Percentiles rank a stretch among this genome's conserved stretches.
These are phyloP conservation scores for Aspergillus hiratsukae DNA, from an alignment of 2,329 filamentous ascomycete species.

Conservation along the genomic window DNA sequence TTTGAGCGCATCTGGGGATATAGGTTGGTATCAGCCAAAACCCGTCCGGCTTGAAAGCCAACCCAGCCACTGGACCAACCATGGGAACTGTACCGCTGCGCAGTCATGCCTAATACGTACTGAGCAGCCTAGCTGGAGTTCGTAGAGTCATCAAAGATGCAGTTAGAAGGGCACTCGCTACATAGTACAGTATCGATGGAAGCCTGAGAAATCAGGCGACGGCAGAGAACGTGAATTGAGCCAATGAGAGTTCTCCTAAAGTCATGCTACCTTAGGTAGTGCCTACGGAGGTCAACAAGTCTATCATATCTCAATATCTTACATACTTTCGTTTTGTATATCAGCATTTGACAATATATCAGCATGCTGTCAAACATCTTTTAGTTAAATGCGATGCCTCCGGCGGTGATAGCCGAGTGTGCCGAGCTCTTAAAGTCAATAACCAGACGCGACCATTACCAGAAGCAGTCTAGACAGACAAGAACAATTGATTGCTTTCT, in stretches of 20 bases:
- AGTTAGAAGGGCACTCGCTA: neutral
- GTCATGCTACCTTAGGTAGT: neutral
- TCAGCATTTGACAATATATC: neutral
- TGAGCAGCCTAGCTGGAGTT: too few relatives aligned
- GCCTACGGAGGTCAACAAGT: neutral
- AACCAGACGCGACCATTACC: neutral
- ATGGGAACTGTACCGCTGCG: too few relatives aligned
- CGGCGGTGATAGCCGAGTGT: neutral
- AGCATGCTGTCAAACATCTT: neutral
- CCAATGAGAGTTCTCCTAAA: neutral
- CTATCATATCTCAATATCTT: neutral
- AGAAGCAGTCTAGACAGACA: neutral
- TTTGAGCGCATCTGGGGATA: neutral
- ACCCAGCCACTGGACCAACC: neutral
- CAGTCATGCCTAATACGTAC: too few relatives aligned
- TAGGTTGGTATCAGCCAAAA: neutral
- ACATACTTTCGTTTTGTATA: neutral
- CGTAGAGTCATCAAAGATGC: too few relatives aligned
- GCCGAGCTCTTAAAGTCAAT: neutral
- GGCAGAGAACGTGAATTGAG: neutral
- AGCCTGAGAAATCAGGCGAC: neutral
- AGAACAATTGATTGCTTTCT: conserved; percentile 31
- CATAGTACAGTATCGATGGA: neutral
- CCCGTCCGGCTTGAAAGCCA: neutral
- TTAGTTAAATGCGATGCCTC: neutral